Base-by-base conservation (phyloP, 2,329 filamentous ascomycete genomes). In the Pseudodiploospora longispora region DNA sequence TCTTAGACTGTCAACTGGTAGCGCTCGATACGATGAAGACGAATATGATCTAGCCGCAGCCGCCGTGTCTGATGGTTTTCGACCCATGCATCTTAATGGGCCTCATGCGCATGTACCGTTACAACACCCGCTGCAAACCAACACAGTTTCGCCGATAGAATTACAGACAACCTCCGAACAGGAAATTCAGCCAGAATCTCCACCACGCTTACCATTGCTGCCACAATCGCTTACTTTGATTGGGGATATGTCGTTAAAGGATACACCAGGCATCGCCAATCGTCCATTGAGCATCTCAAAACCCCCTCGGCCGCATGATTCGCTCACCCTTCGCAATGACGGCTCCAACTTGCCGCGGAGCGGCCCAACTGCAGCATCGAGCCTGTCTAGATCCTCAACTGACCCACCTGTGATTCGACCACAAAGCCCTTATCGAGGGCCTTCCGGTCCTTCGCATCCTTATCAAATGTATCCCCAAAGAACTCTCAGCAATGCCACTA, bases 401-500 rank as follows among this genome's bases (percentile, higher is more conserved):
- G 59, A 62, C 2, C 60, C 63, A n/a, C 59, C 63, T 3, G 62
- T 64, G 34, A 57, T 72, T 19, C 60, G 62, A 30, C 50, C 70
- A 4, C 74, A 87, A 46, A 82, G 78, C 46, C 83, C 84, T 9
- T 86, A 88, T 52, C 76, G 76, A 10, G 84, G 82, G 6, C 77
- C 81, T 2, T 80, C 76, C 4, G 83, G 82, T 3, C 87, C 88
- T 12, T 93, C 86, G 42, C 85, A 93, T 62, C 86, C 87, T 0
- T 95, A 94, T 60, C 79, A 78, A 53, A 83, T 91, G 79, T 94
- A 94, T 61, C 79, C 83, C 6, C 88, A 95, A 59, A 77, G 80
- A 42, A 66, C 66, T 44, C 76, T 83, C 27, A 90, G 87, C 57
- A 69, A 84, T 33, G 76, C 80, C n/a, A 87, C 87, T 19, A 78